Base-by-base conservation (phyloP, 495 filamentous ascomycete genomes). In the Apiosordaria backusii region DNA sequence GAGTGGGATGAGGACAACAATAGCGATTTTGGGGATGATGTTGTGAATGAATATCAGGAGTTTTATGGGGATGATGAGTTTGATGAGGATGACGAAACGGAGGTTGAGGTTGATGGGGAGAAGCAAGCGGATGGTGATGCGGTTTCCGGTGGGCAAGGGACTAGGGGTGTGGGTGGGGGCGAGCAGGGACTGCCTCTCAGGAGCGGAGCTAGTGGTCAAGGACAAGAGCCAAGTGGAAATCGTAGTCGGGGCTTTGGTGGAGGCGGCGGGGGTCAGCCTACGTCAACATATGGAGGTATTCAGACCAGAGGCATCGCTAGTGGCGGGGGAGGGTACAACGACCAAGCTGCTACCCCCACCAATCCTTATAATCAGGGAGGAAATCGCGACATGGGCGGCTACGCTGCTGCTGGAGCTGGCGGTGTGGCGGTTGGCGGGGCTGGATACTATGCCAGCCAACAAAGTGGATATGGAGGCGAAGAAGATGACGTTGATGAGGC, bases 11-110 rank as follows among this genome's bases (percentile, higher is more conserved):
- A 18, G 52, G 52, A 54, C 21, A 54, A 54, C 15, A 63, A 58
- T 21, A 69, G 59, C 22, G 72, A 64, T 60, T 53, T 63, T 29
- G 65, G 55, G 26, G 65, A 67, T 50, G 60, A 60, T 50, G 65
- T 59, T 13, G 35, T 64, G 60, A 24, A 63, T 53, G 40, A 27
- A 19, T 35, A 63, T 63, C 50, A 63, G 45, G 64, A 65, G 16
- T 54, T n/a, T 54, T 29, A 29, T 29, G 27, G 27, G 27, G 52
- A 54, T 18, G 16, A 18, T 18, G 52, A 54, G 57, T 21, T 23
- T 53, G 64, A 65, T 23, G 35, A 60, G 57, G 61, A 52, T 29
- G 57, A 23, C 16, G 57, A 23, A n/a, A 16, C 59, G 22, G 55
- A 61, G n/a, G 21, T 53, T 22, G 61, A 29, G 57, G 35, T 50